Percentiles rank a stretch among this genome's conserved stretches.
These are phyloP conservation scores for Drosera spatulata DNA, from an alignment of 179 eudicot genomes.

Conservation along the genomic window DNA sequence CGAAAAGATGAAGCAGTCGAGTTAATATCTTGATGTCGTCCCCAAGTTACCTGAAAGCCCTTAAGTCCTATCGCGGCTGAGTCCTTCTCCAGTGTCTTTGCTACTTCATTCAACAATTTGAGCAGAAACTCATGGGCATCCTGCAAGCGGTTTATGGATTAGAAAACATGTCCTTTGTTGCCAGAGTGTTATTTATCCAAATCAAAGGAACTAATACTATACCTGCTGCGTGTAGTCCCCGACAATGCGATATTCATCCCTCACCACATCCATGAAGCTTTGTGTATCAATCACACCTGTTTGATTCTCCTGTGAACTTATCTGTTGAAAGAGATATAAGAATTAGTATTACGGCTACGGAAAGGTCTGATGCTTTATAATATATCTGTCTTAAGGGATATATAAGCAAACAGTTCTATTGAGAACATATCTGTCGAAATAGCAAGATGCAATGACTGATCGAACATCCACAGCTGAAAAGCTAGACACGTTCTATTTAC, in stretches of 20 bases:
- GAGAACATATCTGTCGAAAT: too few relatives aligned
- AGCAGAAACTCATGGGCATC: constrained; percentile 86
- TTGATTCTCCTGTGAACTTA: constrained; percentile 80
- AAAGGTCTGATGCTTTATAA: too few relatives aligned
- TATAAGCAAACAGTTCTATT: too few relatives aligned
- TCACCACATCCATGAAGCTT: constrained; percentile 79
- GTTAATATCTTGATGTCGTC: constrained; percentile 28
- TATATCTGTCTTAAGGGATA: too few relatives aligned
- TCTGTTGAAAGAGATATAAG: constrained; percentile 22
- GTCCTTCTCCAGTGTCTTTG: constrained; percentile 78
- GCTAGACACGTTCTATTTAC: too few relatives aligned
- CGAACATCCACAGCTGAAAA: too few relatives aligned
- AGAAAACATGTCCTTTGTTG: too few relatives aligned
- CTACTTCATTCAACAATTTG: constrained; percentile 64
- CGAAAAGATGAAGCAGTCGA: constrained; percentile 12
- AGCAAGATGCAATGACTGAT: too few relatives aligned
- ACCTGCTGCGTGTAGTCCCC: constrained; percentile 94
- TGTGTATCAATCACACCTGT: constrained; percentile 89
- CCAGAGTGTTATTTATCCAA: too few relatives aligned
- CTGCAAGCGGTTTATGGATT: constrained; percentile 18
- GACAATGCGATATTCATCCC: constrained; percentile 46
- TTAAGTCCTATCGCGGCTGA: constrained; percentile 21
- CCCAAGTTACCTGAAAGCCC: constrained; percentile 2
- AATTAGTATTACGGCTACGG: too few relatives aligned
- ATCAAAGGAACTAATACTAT: neutral